Evolutionary conservation across 2,329 filamentous ascomycete genomes (phyloP), one percentile per base, ranked within the genome.

Genomic region (Shiraia bambusicola): DNA sequence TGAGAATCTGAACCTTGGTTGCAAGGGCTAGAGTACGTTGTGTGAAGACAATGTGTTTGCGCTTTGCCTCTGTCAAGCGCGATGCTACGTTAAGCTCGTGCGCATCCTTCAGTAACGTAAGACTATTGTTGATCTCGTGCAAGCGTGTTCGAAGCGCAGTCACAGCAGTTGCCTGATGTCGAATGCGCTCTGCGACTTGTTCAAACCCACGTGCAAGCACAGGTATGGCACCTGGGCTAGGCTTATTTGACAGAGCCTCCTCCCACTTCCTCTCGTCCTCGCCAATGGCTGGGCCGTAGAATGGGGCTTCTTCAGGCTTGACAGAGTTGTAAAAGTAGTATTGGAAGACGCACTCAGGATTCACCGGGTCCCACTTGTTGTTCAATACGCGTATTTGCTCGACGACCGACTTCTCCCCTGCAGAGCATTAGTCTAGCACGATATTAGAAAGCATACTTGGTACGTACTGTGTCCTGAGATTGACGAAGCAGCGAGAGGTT

Each of bases 251-350:
- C 19, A 92, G 78, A 0, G 88, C 88, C 56, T 90, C 86, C 60
- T 94, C 88, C 87, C 88, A 94, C 61, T 87, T 87, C 51, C 81
- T 79, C 27, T 84, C 81, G 61, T 91, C 83, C 62, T 93, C 88
- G 54, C 80, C 75, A 1, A 82, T 73, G 12, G 80, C 76, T 2
- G 86, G 86, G 50, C 83, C 80, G 68, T 87, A 91, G 67, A 86
- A 90, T 9, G 86, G 86, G n/a, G 86, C 83, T 62, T 80, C 79
- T 37, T 81, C 79, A 58, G 86, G 81, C 50, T 86, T 83, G 49
- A 91, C 87, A 53, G 87, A 83, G 71, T 93, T 93, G 76, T 93
- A 94, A 67, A 93, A 88, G 73, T 92, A 92, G 62, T 87, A 76
- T 67, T 88, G 86, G 72, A 93, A 89, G 19, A 80, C 81, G 57